Base-by-base conservation (phyloP, 164 flowering plant species). In the Santalum album region DNA sequence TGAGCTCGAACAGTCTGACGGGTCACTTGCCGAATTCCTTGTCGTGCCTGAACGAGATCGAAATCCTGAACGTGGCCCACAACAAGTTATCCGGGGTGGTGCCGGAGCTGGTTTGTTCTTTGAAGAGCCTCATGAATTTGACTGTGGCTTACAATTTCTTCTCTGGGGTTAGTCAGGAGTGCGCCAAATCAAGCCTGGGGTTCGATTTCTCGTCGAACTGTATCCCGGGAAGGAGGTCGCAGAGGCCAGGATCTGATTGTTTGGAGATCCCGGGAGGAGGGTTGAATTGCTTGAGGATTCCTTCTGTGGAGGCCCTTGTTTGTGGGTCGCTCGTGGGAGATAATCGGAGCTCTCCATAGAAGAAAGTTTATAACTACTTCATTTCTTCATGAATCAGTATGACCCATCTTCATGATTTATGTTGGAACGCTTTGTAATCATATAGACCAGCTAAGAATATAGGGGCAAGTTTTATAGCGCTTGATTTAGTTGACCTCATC, bases 1-100 rank as follows among this genome's bases (percentile, higher is more conserved):
- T 80, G 49, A 92, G 99, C 75, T 72, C 18, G 64, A 92, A 89
- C 62, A 74, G 82, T 21, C 44, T 92, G 55, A 79, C 63, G 69
- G 96, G 99, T 51, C 87, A 85, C 54, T 57, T 92, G 68, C 99
- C 99, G 0, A 78, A 83, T 46, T 67, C 96, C 1, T 15, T 92
- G 1, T 81, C 99, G 9, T 92, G 96, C 56, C 50, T 92, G 51
- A 40, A 54, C 6, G 76, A 63, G 15, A 82, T 86, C 22, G 86
- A 92, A 44, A 80, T 92, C 24, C 71, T 92, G 5, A 92, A 89
- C 53, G 56, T 92, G 39, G 94, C 58, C 1, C 94, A 86, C 64
- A 92, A 92, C 61, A 65, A 70, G 77, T 55, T 92, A 0, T 86
- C 95, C 25, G 98, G 95, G 24, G 73, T 53, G 18, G 49, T 92